Base-by-base conservation (phyloP, 805 yeast genomes). In the Suhomyces vadensis region DNA sequence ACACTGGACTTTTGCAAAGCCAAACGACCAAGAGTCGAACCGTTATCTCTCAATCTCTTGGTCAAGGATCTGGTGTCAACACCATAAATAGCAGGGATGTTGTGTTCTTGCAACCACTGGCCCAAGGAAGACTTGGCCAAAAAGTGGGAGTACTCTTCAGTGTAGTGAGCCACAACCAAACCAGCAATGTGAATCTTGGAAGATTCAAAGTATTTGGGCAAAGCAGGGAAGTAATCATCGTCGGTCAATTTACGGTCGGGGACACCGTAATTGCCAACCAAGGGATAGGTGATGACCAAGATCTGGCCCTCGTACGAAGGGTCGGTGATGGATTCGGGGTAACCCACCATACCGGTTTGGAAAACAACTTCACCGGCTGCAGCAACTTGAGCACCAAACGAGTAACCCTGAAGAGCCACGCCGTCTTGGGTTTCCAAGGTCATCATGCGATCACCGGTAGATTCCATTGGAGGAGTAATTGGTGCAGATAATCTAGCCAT, bases 331-430 rank as follows among this genome's bases (percentile, higher is more conserved):
- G 97, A 83, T 71, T 94, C 99, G 33, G 98, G 99, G 67, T 94
- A 94, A 50, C 99, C 99, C 56, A 94, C 98, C 97, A 94, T 91
- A 75, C 99, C 98, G 51, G 99, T 94, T 72, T 95, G 98, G 82
- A 94, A 94, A 49, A 94, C 99, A 58, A 95, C 81, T 74, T 94
- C 99, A 78, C 99, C 99, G 45, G 98, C 95, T 45, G 83, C 81
- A 20, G 96, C 67, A 48, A 77, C 81, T 50, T 84, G 84, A 44
- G 98, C 96, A 77, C 99, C 99, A 60, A 94, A 94, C 16, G 98
- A 92, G 74, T 86, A 89, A 71, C 99, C 99, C 71, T 89, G 94
- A 57, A 92, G 77, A 46, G 83, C 80, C 51, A 82, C 68, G 55
- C 97, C 97, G 65, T 87, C 90, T 57, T 86, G 85, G 56, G 94